Conservation (phyloP, 306 rosid species). For the Begonia loranthoides region DNA sequence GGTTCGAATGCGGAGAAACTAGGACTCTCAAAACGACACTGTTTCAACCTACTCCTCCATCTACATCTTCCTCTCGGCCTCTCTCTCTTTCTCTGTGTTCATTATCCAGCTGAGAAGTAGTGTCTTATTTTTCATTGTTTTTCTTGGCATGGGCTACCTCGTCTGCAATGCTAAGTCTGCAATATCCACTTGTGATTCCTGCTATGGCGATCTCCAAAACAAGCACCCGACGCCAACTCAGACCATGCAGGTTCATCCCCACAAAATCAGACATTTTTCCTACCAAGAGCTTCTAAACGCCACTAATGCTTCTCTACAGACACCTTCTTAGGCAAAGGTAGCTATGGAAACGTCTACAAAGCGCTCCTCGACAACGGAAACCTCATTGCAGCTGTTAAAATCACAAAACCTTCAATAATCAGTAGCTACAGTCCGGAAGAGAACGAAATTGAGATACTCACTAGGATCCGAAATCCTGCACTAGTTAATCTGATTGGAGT, state of each 20-base stretch:
- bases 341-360: conserved; percentile 1
- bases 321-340: conserved; percentile 12
- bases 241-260: conserved; percentile 3
- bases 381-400: conserved; percentile 68
- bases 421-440: conserved; percentile 40
- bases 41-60: no score
- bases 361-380: conserved; percentile 23
- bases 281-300: conserved; percentile 8
- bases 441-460: conserved; percentile 54
- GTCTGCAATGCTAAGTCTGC: conserved; percentile 76
- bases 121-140: background rate
- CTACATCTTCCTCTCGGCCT: background rate
- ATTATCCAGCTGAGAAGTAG: no score
- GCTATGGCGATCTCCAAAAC: conserved; percentile 33
- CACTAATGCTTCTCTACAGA: background rate
- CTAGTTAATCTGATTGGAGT: conserved; percentile 24
- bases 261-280: conserved; percentile 26
- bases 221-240: background rate
- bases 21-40: no score
- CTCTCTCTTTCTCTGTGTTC: background rate
- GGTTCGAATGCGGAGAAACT: no score
- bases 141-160: conserved; percentile 46
- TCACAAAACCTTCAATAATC: conserved; percentile 21
- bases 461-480: conserved; percentile 6
- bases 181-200: conserved; percentile 53